A percentile compares a stretch with the other conserved stretches of the same genome.
phyloP scores from a whole-genome alignment of 1,284 basidiomycete genomes.

The Rhodotorula mucilaginosa region DNA sequence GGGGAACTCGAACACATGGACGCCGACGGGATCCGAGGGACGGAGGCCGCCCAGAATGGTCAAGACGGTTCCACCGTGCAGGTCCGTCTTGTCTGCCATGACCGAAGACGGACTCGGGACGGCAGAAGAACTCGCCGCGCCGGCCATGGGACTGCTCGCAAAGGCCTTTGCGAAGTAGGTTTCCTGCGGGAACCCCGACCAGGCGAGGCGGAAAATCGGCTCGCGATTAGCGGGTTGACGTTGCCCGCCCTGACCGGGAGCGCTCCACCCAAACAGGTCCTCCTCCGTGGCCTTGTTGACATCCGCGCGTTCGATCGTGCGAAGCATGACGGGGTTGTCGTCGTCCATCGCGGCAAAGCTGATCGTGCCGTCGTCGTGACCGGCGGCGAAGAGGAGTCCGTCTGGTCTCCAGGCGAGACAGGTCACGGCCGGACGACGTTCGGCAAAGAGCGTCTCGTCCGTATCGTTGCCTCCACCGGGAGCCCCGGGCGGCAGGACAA shows the following conservation, averaged over 20 bases:
- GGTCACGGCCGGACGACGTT: slow-evolving; percentile 70
- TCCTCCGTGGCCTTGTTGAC: slow-evolving; percentile 45
- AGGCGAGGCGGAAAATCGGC: slow-evolving; percentile 83
- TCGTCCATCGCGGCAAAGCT: slow-evolving; percentile 83
- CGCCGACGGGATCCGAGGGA: slow-evolving; percentile 59
- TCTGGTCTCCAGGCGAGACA: slow-evolving; percentile 65
- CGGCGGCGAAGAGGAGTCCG: slow-evolving; percentile 57
- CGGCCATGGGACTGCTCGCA: slow-evolving; percentile 20
- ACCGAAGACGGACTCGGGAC: slow-evolving; percentile 17
- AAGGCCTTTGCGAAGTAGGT: slow-evolving; percentile 37
- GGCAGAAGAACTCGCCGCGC: background rate
- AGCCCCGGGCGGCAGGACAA: slow-evolving; percentile 65
- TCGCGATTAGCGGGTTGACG: slow-evolving; percentile 55
- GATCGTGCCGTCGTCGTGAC: slow-evolving; percentile 81
- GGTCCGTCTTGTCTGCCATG: slow-evolving; percentile 21
- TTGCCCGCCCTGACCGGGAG: slow-evolving; percentile 11
- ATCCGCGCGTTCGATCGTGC: slow-evolving; percentile 61
- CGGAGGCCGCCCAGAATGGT: slow-evolving; percentile 74
- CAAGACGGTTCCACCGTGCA: slow-evolving; percentile 66
- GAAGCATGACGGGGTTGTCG: slow-evolving; percentile 73
- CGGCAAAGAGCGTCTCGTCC: slow-evolving; percentile 60
- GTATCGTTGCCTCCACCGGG: slow-evolving; percentile 70
- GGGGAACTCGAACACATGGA: slow-evolving; percentile 70
- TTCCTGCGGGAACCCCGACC: slow-evolving; percentile 69
- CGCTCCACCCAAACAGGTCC: slow-evolving; percentile 33